These are phyloP conservation scores for Camellia granthamiana DNA, from an alignment of 148 eudicot genomes.

Conservation along the genomic window DNA sequence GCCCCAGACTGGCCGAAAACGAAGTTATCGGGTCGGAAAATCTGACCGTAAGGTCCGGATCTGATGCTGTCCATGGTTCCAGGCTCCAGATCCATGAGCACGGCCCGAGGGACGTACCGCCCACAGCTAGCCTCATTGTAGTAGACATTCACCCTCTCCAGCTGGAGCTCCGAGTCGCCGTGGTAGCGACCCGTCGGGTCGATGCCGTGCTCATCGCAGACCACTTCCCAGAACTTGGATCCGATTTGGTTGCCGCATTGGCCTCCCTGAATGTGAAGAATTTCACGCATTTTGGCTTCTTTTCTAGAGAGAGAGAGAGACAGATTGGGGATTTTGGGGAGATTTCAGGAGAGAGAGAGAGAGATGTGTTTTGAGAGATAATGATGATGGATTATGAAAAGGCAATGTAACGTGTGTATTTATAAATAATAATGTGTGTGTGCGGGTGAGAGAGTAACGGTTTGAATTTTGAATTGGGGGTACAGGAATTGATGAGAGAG, in stretches of 20 bases:
- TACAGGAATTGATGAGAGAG: background rate
- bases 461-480: constrained; percentile 14
- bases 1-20: constrained; percentile 76
- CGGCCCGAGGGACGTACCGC: constrained; percentile 63
- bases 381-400: background rate
- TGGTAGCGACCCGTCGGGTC: constrained; percentile 59
- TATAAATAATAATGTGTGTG: too few species aligned
- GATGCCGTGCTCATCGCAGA: constrained; percentile 71
- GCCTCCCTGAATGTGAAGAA: constrained; percentile 73
- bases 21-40: constrained; percentile 69
- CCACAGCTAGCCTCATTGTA: constrained; percentile 68
- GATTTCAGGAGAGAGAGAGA: background rate
- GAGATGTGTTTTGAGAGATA: background rate
- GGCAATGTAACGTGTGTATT: too few species aligned
- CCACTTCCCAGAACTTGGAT: constrained; percentile 76
- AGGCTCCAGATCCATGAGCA: constrained; percentile 75
- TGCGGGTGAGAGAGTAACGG: too few species aligned
- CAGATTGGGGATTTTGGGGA: background rate
- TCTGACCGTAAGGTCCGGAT: constrained; percentile 64
- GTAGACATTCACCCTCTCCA: constrained; percentile 65
- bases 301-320: background rate
- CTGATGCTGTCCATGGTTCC: constrained; percentile 75
- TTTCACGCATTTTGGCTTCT: constrained; percentile 56
- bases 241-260: constrained; percentile 86
- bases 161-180: constrained; percentile 53